Percentiles rank a stretch among this genome's conserved stretches.
Evolutionary conservation across 495 filamentous ascomycete genomes (phyloP).

Genomic region (Sphaerosporella brunnea): DNA sequence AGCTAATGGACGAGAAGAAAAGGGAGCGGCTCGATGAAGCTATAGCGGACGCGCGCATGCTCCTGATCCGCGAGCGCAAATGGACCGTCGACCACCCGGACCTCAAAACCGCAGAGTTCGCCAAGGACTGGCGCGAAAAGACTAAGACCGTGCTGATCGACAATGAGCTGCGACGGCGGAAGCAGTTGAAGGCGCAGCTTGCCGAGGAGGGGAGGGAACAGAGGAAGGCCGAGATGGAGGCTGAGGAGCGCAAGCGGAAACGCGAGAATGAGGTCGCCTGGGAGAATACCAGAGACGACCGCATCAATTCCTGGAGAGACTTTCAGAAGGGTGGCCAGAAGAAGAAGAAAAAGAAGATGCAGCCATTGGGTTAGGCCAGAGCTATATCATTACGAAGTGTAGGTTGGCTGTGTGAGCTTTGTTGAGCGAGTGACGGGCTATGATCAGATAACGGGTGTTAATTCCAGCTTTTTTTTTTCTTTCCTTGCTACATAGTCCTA

Average conservation of each 20-base stretch:
- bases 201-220: constrained; percentile 90
- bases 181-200: constrained; percentile 84
- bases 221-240: constrained; percentile 70
- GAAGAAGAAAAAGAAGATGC: constrained; percentile 90
- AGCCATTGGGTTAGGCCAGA: constrained; percentile 63
- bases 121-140: constrained; percentile 73
- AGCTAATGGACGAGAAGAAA: constrained; percentile 84
- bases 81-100: constrained; percentile 78
- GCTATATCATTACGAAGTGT: too few species aligned
- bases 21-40: constrained; percentile 76
- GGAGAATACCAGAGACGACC: constrained; percentile 78
- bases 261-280: constrained; percentile 81
- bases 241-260: constrained; percentile 75
- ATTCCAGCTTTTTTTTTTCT: too few species aligned
- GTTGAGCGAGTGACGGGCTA: neutral
- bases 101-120: constrained; percentile 64
- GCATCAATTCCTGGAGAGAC: constrained; percentile 87
- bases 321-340: constrained; percentile 59
- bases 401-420: too few species aligned
- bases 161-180: constrained; percentile 65
- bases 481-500: too few species aligned
- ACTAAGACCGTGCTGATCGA: constrained; percentile 83
- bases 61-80: constrained; percentile 83
- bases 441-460: too few species aligned
- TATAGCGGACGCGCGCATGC: constrained; percentile 86